A percentile compares a stretch with the other conserved stretches of the same genome.
Conservation (phyloP, 306 rosid genomes). For the Delonix regia region DNA sequence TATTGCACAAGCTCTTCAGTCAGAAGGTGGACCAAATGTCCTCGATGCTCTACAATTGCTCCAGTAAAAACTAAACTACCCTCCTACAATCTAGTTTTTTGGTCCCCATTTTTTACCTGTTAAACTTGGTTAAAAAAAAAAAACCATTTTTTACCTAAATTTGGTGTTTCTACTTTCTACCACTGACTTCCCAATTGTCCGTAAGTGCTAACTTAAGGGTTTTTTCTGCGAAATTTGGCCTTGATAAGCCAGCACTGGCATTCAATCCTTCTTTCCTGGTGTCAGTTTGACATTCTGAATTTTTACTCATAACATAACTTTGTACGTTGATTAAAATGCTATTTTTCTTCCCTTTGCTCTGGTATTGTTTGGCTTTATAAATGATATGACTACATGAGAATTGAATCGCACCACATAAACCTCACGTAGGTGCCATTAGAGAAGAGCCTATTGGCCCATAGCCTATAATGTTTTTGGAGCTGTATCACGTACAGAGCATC, state of each 20-base stretch:
- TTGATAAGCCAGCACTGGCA: constrained; percentile 8
- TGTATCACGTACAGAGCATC: neutral
- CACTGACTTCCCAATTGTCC: neutral
- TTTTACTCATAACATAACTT: neutral
- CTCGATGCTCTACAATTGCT: neutral
- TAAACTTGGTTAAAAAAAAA: neutral
- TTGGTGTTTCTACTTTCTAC: too few relatives aligned
- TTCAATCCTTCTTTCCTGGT: neutral
- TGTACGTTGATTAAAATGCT: neutral
- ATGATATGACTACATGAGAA: neutral
- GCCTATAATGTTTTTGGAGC: neutral
- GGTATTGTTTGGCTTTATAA: constrained; percentile 31
- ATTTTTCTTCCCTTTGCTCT: constrained; percentile 31
- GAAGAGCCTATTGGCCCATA: neutral
- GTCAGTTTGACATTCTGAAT: neutral
- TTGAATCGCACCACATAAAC: neutral
- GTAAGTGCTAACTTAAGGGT: neutral
- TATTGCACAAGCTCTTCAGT: constrained; percentile 27
- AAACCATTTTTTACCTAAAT: neutral
- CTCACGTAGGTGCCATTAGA: neutral
- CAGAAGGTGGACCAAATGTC: constrained; percentile 33
- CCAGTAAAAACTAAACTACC: neutral
- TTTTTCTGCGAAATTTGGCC: too few relatives aligned
- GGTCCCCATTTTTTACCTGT: neutral
- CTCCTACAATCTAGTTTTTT: too few relatives aligned